Base-by-base conservation (phyloP, 2,329 filamentous ascomycete species). In the Fusarium xylarioides region DNA sequence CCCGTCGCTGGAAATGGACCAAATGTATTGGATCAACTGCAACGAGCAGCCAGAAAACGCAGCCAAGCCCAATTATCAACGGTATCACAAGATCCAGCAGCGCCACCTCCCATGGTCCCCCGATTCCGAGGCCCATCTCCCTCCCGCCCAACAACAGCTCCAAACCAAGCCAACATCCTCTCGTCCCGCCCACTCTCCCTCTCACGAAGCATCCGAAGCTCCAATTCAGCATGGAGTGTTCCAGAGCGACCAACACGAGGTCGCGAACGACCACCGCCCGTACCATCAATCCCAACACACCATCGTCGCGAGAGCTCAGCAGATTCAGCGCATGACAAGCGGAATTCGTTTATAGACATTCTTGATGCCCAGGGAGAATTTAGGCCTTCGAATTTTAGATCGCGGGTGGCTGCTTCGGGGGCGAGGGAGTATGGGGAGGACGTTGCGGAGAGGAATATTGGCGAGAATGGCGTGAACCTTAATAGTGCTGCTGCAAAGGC, bases 381-480 rank as follows among this genome's bases (percentile, higher is more conserved):
- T 43, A 85, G 79, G 34, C 84, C 85, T 1, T 80, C 83, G 5
- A 83, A 88, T 66, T 89, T 90, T 71, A 80, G 81, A 53, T 81
- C 82, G 15, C 83, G 88, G 21, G 74, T 90, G 6, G 79, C 84
- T 61, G 88, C 88, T 2, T 77, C 86, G 1, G 89, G 88, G 4
- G 81, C 82, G 1, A 83, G 85, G 47, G 85, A 88, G 55, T 91
- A 89, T 72, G 90, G 87, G n/a, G 91, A 92, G 77, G 90, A 91
- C 76, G 89, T 91, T 4, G 90, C 89, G 4, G 89, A 91, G 71
- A 84, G 90, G 38, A 92, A 92, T 68, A 82, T 89, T 50, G 80
- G 78, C 8, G 77, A 82, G 30, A 86, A 83, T 28, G 74, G 76
- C 4, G 38, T 79, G 40, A 73, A 82, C 57, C 68, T 83, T 11